A percentile compares a stretch with the other conserved stretches of the same genome.
Evolutionary conservation across 192 early-diverging fungal genomes (phyloP).

Genomic region (Mortierella antarctica): DNA sequence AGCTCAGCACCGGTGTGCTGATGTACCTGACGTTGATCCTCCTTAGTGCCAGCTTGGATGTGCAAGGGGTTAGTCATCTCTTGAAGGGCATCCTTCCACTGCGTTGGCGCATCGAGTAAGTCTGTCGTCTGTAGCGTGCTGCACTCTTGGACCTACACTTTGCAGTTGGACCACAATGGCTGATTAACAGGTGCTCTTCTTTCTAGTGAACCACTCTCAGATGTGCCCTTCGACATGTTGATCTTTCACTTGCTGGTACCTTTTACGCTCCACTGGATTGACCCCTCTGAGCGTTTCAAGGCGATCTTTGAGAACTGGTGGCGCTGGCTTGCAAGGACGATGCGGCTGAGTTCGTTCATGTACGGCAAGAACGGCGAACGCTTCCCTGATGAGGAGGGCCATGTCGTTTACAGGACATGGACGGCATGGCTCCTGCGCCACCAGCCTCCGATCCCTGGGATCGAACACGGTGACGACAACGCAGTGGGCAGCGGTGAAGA

Average conservation of each 20-base stretch:
- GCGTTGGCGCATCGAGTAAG: conserved; percentile 73
- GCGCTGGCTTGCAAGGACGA: conserved; percentile 64
- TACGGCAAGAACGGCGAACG: conserved; percentile 68
- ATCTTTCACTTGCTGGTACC: conserved; percentile 83
- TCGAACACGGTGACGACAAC: conserved; percentile 58
- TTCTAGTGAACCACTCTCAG: conserved; percentile 72
- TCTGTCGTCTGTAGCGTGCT: not conserved
- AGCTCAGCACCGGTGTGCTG: conserved; percentile 81
- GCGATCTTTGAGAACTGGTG: conserved; percentile 78
- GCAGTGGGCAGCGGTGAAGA: conserved; percentile 52
- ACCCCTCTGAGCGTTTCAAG: conserved; percentile 70
- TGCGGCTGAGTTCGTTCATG: conserved; percentile 88
- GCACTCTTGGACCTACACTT: no score
- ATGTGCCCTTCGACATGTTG: conserved; percentile 82
- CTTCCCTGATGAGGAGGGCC: conserved; percentile 79
- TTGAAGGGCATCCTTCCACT: conserved; percentile 67
- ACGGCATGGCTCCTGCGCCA: conserved; percentile 63
- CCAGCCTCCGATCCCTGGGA: conserved; percentile 64
- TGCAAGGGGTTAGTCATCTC: conserved; percentile 41
- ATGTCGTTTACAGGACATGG: conserved; percentile 62
- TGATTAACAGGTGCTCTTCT: not conserved
- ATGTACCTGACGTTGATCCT: conserved; percentile 89
- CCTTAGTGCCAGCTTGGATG: conserved; percentile 74
- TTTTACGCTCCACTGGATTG: conserved; percentile 64
- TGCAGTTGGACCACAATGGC: not conserved